Evolutionary conservation across 495 filamentous ascomycete species (phyloP), one percentile per base, ranked within the genome.

Genomic region (Halenospora varia): DNA sequence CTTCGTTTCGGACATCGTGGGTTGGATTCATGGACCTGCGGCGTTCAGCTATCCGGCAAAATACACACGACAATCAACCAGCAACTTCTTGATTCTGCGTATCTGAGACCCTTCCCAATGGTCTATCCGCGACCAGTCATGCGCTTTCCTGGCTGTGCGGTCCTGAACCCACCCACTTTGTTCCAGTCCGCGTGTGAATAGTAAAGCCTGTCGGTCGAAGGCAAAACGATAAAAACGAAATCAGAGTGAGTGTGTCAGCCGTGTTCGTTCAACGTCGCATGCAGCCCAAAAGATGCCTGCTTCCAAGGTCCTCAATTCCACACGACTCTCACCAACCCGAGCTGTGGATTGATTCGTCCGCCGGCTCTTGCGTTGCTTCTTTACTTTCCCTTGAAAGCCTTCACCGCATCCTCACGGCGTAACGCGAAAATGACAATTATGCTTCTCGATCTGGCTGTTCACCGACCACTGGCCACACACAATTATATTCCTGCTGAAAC

Each of bases 231-330:
- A 54, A 10, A 45, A 25, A 25, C 26, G 22, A 51, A 45, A 45
- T 50, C 55, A 20, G 17, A 53, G 47, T 20, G 23, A 24, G 47
- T 35, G 25, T 57, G 59, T 49, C 59, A 57, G 53, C 59, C 59
- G 59, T 62, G 53, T 53, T 50, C 44, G 50, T 53, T 48, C 44
- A 57, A 57, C 54, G 48, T 62, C 48, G 54, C 54, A 62, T 57
- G 59, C 54, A 62, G 45, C 18, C n/a, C 48, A 48, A 49, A 49
- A n/a, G n/a, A 52, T 44, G 48, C 59, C 40, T 53, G 48, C 48
- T 62, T 51, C 44, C 49, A 18, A 42, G 48, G 26, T 42, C 45
- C 29, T 57, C 48, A 57, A 57, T 47, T 52, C 52, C 46, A 53
- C 47, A 56, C 24, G 13, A 54, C 25, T 22, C 17, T 22, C 25